Base-by-base conservation (phyloP, 2,329 filamentous ascomycete genomes). In the Cladorrhinum sp. region DNA sequence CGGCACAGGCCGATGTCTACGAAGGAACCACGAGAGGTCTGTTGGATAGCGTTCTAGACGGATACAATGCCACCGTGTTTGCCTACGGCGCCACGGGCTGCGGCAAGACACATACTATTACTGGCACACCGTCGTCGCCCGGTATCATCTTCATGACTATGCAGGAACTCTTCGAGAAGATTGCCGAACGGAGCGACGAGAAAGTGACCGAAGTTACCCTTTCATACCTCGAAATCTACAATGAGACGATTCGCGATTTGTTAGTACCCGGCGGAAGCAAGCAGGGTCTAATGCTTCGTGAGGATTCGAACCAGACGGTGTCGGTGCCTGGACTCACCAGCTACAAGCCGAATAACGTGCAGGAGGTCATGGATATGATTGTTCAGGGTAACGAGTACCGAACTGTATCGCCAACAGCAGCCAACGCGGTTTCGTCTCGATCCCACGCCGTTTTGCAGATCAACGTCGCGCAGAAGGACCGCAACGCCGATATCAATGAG, bases 351-450 rank as follows among this genome's bases (percentile, higher is more conserved):
- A 88, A 89, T 68, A 91, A 94, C 72, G 95, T 98, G 14, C 86
- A 96, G 72, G 89, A 99, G 75, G 95, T 99, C 70, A 99, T 99
- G 95, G 94, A 99, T 71, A 97, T 99, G 85, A 97, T 99, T 72
- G 89, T 99, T 59, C 86, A 88, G 72, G 95, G 95, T 65, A 99
- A 99, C 75, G 91, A 96, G 68, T 92, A 89, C 75, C 88, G 95
- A 50, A 99, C 95, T 2, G 95, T 98, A 74, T 98, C 95, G 0
- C 94, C 95, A 1, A 99, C 95, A 7, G 93, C 94, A 77, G 95
- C 95, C 68, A 99, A 99, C 73, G 94, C 95, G 18, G 97, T 95
- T 0, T 99, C 95, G 0, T 99, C 95, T 9, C 88, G 95, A 74
- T 99, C 95, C 1, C 95, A 99, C 73, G 95, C 95, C 10, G 95